A percentile compares a stretch with the other conserved stretches of the same genome.
phyloP scores from a whole-genome alignment of 345 rosid species.

The Salix brachista region DNA sequence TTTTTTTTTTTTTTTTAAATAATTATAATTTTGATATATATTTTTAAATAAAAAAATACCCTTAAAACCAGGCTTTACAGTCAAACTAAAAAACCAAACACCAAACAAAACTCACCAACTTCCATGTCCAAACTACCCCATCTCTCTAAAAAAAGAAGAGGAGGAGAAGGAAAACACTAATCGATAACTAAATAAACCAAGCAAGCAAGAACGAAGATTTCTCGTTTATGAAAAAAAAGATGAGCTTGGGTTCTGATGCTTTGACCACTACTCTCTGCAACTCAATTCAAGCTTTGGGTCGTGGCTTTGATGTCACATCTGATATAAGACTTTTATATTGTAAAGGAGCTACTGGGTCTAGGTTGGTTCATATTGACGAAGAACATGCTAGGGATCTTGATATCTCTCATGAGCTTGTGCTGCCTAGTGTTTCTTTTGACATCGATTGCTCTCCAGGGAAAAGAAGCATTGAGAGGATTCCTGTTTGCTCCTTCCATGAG shows the following conservation, averaged over 20 bases:
- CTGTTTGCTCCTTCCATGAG: constrained; percentile 74
- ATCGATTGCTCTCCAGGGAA: constrained; percentile 50
- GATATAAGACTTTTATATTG: constrained; percentile 89
- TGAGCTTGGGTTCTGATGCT: constrained; percentile 45
- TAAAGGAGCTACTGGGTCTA: constrained; percentile 88
- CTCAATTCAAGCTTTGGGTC: constrained; percentile 92
- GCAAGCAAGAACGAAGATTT: not conserved
- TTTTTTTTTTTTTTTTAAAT: too few relatives aligned
- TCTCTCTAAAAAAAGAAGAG: not conserved
- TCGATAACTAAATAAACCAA: not conserved
- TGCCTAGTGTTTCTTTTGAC: constrained; percentile 57
- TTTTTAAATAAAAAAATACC: too few relatives aligned
- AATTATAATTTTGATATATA: too few relatives aligned
- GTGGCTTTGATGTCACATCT: constrained; percentile 65
- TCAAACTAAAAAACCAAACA: constrained; percentile 32
- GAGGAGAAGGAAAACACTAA: not conserved
- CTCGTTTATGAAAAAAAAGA: constrained; percentile 17
- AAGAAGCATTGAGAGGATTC: constrained; percentile 41
- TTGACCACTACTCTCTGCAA: constrained; percentile 66
- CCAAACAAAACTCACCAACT: constrained; percentile 11
- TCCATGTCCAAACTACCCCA: constrained; percentile 16
- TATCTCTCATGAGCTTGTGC: constrained; percentile 43
- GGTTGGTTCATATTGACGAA: constrained; percentile 69
- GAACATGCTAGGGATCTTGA: constrained; percentile 54
- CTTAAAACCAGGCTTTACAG: constrained; percentile 7